Evolutionary conservation across 2,329 filamentous ascomycete species (phyloP), one percentile per base, ranked within the genome.

Genomic region (Pseudopithomyces chartarum): DNA sequence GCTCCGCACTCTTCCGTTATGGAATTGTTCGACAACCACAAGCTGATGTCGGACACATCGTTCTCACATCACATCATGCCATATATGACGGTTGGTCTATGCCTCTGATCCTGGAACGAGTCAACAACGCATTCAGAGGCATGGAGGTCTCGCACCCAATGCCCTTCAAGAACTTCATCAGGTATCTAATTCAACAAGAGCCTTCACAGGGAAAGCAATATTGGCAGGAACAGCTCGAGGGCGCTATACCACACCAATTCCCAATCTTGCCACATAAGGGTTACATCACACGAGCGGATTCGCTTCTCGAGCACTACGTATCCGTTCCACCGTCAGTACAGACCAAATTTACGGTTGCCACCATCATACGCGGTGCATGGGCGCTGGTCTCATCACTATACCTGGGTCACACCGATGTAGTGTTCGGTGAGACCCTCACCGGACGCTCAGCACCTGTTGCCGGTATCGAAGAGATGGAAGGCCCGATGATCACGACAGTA

Each of bases 401-500:
- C 60, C 79, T 83, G 2, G 83, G 83, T 1, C 77, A 77, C 15
- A 76, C 82, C 20, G 78, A 80, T 11, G 80, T 87, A 7, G 79
- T 81, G 36, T 87, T 88, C 59, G 86, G 85, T 11, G 83, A 85
- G 73, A 87, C 84, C 0, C 74, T 87, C 3, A 85, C 84, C 0
- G 85, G 85, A 2, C 82, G 85, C 22, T 79, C 81, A 15, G 77
- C 79, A 52, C 58, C 79, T 1, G 68, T 83, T 0, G 63, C 73
- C 3, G 79, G 77, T 2, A 78, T 82, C 26, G 81, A 82, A 56
- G 74, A 83, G 57, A 86, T 87, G 46, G 81, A 85, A 57, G 85
- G 84, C 0, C 85, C 85, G 1, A 85, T 85, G 79, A 85, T 87
- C 60, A 82, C 84, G 1, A 87, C 85, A 0, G 79, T 87, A 2